Conservation (phyloP, 805 yeast genomes). For the Ogataea corticis region DNA sequence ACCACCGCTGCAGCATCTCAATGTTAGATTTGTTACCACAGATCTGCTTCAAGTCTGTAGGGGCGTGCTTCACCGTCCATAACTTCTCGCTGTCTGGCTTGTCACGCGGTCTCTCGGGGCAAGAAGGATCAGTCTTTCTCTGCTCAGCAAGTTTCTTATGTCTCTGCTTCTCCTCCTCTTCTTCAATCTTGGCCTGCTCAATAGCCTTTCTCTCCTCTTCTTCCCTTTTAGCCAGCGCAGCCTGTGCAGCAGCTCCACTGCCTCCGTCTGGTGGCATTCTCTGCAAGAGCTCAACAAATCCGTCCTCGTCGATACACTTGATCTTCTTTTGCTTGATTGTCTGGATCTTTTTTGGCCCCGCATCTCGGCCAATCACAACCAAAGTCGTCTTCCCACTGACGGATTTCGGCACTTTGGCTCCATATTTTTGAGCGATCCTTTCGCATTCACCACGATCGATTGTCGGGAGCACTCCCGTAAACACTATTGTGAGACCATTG, state of each 20-base stretch:
- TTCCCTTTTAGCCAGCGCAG: slow-evolving; percentile 66
- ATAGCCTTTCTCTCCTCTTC: slow-evolving; percentile 62
- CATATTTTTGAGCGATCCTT: slow-evolving; percentile 76
- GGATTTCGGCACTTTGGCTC: slow-evolving; percentile 87
- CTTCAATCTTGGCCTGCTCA: slow-evolving; percentile 52
- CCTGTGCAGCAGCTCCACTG: slow-evolving; percentile 71
- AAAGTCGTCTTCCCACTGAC: slow-evolving; percentile 83
- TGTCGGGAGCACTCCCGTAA: slow-evolving; percentile 85
- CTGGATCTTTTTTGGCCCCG: slow-evolving; percentile 92
- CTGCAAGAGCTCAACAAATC: slow-evolving; percentile 69
- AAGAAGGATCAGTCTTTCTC: slow-evolving; percentile 14
- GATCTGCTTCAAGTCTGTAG: slow-evolving; percentile 68
- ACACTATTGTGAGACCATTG: slow-evolving; percentile 85
- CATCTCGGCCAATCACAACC: slow-evolving; percentile 92
- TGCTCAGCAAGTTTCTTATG: slow-evolving; percentile 26
- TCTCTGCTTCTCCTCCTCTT: slow-evolving; percentile 36
- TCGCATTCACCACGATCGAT: slow-evolving; percentile 77
- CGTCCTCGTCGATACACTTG: slow-evolving; percentile 85
- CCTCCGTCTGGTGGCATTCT: slow-evolving; percentile 95
- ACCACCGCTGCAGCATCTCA: slow-evolving; percentile 68
- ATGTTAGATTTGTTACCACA: slow-evolving; percentile 90
- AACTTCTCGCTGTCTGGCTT: slow-evolving; percentile 60
- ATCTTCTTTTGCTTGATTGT: slow-evolving; percentile 71
- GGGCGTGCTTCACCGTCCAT: slow-evolving; percentile 96
- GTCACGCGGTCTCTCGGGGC: slow-evolving; percentile 32